phyloP scores from a whole-genome alignment of 345 rosid species.

The Gossypium anomalum region DNA sequence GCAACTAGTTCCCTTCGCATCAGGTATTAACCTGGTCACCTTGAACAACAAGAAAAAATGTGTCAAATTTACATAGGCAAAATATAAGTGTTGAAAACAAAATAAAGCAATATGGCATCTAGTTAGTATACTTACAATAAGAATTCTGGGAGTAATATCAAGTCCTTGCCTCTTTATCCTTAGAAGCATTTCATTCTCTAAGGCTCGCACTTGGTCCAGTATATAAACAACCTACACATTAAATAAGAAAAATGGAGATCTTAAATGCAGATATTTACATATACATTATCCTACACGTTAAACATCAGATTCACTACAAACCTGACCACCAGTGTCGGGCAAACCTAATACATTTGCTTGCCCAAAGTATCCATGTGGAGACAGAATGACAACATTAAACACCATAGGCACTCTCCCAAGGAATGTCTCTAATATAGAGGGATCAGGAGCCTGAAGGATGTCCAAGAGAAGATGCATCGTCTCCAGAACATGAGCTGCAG shows the following conservation, averaged over 20 bases:
- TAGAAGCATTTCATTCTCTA: constrained; percentile 84
- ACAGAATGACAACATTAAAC: constrained; percentile 88
- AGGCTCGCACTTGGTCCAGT: constrained; percentile 95
- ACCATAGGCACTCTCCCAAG: constrained; percentile 95
- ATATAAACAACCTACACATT: constrained; percentile 81
- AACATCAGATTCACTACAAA: constrained; percentile 19
- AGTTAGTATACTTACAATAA: constrained; percentile 54
- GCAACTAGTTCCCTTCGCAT: constrained; percentile 90
- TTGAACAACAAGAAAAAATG: constrained; percentile 25
- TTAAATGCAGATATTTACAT: constrained; percentile 2
- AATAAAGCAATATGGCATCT: neutral
- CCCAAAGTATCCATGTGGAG: constrained; percentile 96
- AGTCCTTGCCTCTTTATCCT: constrained; percentile 86
- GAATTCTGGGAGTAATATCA: constrained; percentile 77
- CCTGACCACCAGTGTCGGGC: constrained; percentile 99
- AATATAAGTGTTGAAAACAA: neutral
- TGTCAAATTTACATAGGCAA: constrained; percentile 12
- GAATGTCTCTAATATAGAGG: constrained; percentile 81
- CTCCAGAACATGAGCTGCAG: constrained; percentile 67
- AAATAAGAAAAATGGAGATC: constrained; percentile 4
- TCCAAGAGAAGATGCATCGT: constrained; percentile 84
- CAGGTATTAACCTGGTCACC: constrained; percentile 94
- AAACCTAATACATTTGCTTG: constrained; percentile 99
- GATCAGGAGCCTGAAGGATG: constrained; percentile 97
- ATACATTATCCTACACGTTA: neutral